Evolutionary conservation across 108 stramenopile species (phyloP).

Genomic region (Cyclotella baltica): DNA sequence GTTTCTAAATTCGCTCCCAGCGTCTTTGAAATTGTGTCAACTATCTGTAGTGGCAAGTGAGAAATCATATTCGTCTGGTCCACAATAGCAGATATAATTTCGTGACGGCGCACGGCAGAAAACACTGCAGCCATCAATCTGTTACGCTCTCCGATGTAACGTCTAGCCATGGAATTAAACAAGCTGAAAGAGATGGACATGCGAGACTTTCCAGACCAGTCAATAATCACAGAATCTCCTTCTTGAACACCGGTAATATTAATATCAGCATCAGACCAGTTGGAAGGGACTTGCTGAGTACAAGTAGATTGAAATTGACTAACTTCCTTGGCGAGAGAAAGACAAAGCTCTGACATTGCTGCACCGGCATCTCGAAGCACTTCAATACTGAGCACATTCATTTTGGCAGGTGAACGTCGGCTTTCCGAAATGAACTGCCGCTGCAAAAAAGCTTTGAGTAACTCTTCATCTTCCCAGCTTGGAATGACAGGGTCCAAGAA

Average conservation of each 20-base stretch:
- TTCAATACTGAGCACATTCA: conserved; percentile 73
- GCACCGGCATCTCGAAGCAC: conserved; percentile 79
- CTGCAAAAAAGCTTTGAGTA: conserved; percentile 76
- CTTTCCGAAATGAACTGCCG: conserved; percentile 86
- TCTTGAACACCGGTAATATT: conserved; percentile 65
- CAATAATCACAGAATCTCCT: conserved; percentile 53
- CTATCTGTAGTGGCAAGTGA: conserved; percentile 57
- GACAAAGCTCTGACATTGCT: conserved; percentile 72
- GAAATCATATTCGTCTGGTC: conserved; percentile 70
- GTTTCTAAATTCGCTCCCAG: conserved; percentile 66
- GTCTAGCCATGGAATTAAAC: conserved; percentile 61
- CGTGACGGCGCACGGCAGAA: conserved; percentile 71
- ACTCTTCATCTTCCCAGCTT: conserved; percentile 78
- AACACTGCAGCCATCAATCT: conserved; percentile 75
- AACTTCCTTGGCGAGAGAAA: conserved; percentile 70
- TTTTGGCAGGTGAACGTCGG: conserved; percentile 54
- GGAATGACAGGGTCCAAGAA: conserved; percentile 86
- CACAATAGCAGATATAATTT: conserved; percentile 70
- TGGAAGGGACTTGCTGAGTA: conserved; percentile 56
- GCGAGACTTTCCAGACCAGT: conserved; percentile 72
- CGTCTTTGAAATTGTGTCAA: conserved; percentile 48
- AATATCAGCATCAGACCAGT: conserved; percentile 73
- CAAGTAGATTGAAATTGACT: conserved; percentile 57
- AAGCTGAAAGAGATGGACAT: conserved; percentile 49
- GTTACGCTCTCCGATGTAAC: conserved; percentile 65